Evolutionary conservation across 169 alveolate species (phyloP), one percentile per base, ranked within the genome.

Genomic region (Babesia sp.): DNA sequence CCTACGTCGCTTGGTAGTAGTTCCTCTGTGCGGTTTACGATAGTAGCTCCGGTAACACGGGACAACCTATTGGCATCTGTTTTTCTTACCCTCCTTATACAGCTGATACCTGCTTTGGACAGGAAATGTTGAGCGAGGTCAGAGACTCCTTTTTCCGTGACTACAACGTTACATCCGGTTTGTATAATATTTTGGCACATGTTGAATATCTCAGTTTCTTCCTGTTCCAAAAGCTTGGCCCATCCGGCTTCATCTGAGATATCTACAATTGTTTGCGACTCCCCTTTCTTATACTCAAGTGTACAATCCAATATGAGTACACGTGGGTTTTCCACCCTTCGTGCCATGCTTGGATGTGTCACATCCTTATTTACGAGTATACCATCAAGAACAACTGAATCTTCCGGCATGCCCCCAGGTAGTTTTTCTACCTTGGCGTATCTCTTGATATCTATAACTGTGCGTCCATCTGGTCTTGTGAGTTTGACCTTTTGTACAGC

Each of bases 341-440:
- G 85, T 69, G 97, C 84, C 99, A 98, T 98, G 60, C 94, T 94
- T n/a, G 99, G 98, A 84, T 98, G 99, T 29, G 98, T 96, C 18
- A 98, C 98, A 68, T 97, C 99, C 86, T 97, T 97, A 89, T 96
- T 96, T 66, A 97, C 80, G 96, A 97, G 91, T 26, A 97, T 97
- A 36, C 99, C 99, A 75, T 96, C 97, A 22, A 98, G 90, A 36
- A 98, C 99, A 31, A 39, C 75, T 71, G 98, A 93, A 33, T 97
- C 99, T 66, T 93, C 98, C n/a, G 97, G 89, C 42, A 89, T 90
- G 5, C 99, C 99, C n/a, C 99, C 99, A 0, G 99, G 99, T n/a
- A 98, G 95, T 85, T 98, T 98, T 84, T 97, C 99, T 28, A 98
- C 98, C 83, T 97, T 97, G 18, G 98, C 99, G 75, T 95, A 97